These are phyloP conservation scores for Pestalotiopsis sp. DNA, from an alignment of 2,329 filamentous ascomycete genomes.

Conservation along the genomic window DNA sequence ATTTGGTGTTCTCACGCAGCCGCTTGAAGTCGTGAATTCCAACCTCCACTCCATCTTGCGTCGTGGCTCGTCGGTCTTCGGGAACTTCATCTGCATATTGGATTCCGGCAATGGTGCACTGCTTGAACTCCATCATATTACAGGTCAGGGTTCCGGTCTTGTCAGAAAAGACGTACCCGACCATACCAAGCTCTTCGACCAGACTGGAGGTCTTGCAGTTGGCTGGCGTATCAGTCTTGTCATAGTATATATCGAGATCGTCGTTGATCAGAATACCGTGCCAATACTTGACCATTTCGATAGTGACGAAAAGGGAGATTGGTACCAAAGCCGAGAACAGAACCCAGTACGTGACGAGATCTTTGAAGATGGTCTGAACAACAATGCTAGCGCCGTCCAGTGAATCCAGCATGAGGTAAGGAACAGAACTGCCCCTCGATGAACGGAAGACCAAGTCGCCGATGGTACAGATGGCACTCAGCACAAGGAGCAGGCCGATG, in stretches of 20 bases:
- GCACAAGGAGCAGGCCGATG: constrained; percentile 77
- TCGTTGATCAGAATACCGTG: constrained; percentile 98
- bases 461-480: constrained; percentile 88
- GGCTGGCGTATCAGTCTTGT: constrained; percentile 91
- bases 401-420: constrained; percentile 71
- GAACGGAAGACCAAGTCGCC: constrained; percentile 84
- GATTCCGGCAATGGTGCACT: constrained; percentile 89
- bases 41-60: constrained; percentile 76
- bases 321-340: constrained; percentile 95
- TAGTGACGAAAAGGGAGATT: constrained; percentile 95
- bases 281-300: constrained; percentile 97
- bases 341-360: constrained; percentile 98
- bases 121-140: constrained; percentile 98
- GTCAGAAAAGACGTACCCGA: constrained; percentile 98
- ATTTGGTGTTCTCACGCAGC: constrained; percentile 70
- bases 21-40: constrained; percentile 85
- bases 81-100: constrained; percentile 93
- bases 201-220: constrained; percentile 95
- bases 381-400: constrained; percentile 57
- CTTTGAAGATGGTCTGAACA: constrained; percentile 84
- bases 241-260: constrained; percentile 97
- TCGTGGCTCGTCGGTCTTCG: constrained; percentile 81
- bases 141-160: constrained; percentile 98
- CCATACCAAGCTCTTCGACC: constrained; percentile 96
- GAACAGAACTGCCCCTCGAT: constrained; percentile 62